phyloP scores from a whole-genome alignment of 371 early-diverging fungal species.

The Mucor irregularis region DNA sequence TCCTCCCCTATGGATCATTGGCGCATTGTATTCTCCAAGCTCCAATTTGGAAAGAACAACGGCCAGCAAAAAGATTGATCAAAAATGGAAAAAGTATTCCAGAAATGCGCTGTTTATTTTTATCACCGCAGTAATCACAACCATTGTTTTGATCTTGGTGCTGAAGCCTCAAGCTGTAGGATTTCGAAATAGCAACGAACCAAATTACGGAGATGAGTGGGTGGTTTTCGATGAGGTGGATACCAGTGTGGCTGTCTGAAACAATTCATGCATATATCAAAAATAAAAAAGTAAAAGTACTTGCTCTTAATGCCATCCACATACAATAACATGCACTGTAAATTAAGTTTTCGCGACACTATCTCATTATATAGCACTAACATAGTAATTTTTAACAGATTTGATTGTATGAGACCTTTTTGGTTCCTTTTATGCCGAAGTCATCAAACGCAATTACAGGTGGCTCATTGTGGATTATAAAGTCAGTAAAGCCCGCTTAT shows the following conservation, averaged over 20 bases:
- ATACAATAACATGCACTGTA: no score
- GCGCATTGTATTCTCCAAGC: constrained; percentile 19
- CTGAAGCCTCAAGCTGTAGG: constrained; percentile 6
- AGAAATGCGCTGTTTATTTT: constrained; percentile 17
- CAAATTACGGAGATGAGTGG: background rate
- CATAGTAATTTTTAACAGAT: no score
- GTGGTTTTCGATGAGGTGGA: constrained; percentile 6
- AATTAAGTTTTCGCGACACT: no score
- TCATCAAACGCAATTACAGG: no score
- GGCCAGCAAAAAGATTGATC: constrained; percentile 8
- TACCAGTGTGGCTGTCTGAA: background rate
- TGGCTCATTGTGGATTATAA: no score
- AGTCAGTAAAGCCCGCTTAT: no score
- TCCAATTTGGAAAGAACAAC: background rate
- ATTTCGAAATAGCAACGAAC: constrained; percentile 8
- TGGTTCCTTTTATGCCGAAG: no score
- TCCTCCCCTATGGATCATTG: constrained; percentile 40
- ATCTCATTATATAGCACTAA: no score
- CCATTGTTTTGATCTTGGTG: constrained; percentile 1
- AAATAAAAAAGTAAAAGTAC: no score
- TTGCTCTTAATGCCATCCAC: no score
- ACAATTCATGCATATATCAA: no score
- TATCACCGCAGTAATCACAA: background rate
- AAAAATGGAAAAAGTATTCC: constrained; percentile 23
- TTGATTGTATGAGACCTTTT: no score